Percentiles rank a stretch among this genome's conserved stretches.
Conservation (phyloP, 1,284 basidiomycete species). For the Megacollybia platyphylla region DNA sequence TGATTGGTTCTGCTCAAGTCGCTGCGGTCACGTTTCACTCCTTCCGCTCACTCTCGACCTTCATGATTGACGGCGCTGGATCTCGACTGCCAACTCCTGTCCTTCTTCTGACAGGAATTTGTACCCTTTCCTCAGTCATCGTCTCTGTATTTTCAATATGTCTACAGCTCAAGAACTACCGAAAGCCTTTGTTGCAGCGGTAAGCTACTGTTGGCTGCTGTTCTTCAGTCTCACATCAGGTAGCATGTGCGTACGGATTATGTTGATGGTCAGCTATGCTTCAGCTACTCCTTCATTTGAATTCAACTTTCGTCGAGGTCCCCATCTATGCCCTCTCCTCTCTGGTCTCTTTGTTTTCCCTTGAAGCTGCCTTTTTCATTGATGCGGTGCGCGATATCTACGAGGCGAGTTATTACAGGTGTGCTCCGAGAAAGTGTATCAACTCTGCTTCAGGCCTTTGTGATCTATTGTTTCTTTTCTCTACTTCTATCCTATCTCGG, state of each 20-base stretch:
- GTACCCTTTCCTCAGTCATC: constrained; percentile 59
- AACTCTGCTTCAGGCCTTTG: neutral
- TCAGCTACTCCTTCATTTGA: neutral
- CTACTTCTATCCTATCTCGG: constrained; percentile 1
- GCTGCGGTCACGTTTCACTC: too few species aligned
- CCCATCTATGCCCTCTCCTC: constrained; percentile 88
- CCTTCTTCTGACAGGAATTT: constrained; percentile 50
- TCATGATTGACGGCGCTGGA: constrained; percentile 22
- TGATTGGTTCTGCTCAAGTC: neutral
- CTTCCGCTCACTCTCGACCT: too few species aligned
- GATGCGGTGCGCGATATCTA: constrained; percentile 93
- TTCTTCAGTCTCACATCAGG: constrained; percentile 5
- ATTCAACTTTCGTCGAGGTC: constrained; percentile 57
- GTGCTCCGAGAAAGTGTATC: neutral
- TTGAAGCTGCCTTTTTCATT: constrained; percentile 93
- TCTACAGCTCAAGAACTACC: constrained; percentile 84
- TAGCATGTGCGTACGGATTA: constrained; percentile 90
- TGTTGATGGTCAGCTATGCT: constrained; percentile 21
- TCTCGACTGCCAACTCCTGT: constrained; percentile 39
- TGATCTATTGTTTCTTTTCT: constrained; percentile 4
- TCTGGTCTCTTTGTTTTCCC: constrained; percentile 86
- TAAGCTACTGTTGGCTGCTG: constrained; percentile 16
- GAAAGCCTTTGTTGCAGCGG: constrained; percentile 76
- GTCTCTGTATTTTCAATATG: constrained; percentile 78
- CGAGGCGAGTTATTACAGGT: constrained; percentile 47